These are phyloP conservation scores for Russula abietina DNA, from an alignment of 768 basidiomycete species.

Conservation along the genomic window DNA sequence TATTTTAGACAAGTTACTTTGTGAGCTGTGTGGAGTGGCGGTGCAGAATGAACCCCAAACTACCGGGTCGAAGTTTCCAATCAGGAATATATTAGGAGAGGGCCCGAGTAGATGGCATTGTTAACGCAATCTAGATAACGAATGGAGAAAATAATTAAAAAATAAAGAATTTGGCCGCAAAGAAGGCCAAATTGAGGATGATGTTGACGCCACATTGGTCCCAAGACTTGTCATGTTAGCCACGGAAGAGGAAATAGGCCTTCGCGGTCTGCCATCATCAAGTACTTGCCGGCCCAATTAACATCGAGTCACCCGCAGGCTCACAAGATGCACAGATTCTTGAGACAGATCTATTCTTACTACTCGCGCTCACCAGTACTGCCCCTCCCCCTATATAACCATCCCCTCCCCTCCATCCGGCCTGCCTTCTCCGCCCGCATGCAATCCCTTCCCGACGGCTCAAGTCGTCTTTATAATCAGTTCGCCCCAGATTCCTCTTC, in stretches of 20 bases:
- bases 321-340: conserved; percentile 4
- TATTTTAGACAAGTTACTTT: too few relatives aligned
- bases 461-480: conserved; percentile 13
- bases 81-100: conserved; percentile 1
- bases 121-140: conserved; percentile 2
- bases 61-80: conserved; percentile 21
- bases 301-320: conserved; percentile 6
- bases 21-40: conserved; percentile 7
- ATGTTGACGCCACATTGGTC: background rate
- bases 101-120: background rate
- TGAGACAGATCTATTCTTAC: conserved; percentile 5
- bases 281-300: background rate
- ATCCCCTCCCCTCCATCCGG: conserved; percentile 26
- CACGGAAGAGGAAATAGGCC: background rate
- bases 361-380: background rate
- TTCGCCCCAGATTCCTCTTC: conserved; percentile 26
- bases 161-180: background rate
- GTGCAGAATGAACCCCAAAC: conserved; percentile 23
- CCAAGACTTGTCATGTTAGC: background rate
- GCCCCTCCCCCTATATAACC: conserved; percentile 26
- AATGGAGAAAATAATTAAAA: background rate
- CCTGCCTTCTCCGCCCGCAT: conserved; percentile 29
- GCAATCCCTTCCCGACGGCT: conserved; percentile 21
- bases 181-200: background rate
- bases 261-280: background rate